Percentiles rank a stretch among this genome's conserved stretches.
Conservation (phyloP, 805 yeast genomes). For the Danielozyma ontarioensis region DNA sequence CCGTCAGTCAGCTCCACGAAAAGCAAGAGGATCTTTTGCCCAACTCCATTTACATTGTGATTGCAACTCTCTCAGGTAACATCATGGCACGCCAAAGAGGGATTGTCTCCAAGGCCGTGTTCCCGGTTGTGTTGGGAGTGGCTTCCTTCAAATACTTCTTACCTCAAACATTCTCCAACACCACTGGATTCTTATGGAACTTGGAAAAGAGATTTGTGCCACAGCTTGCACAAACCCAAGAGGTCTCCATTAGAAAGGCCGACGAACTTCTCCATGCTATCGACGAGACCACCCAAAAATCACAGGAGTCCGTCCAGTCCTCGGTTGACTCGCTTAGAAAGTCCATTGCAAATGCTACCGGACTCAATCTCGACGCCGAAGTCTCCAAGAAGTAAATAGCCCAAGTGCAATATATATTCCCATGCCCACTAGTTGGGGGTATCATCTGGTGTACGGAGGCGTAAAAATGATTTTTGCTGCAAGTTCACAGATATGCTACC, state of each 20-base stretch:
- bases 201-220: conserved; percentile 61
- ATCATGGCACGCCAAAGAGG: conserved; percentile 67
- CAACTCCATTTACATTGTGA: conserved; percentile 58
- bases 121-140: conserved; percentile 59
- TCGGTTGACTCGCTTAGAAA: conserved; percentile 36
- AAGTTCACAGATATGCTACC: no score
- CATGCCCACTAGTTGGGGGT: no score
- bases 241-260: conserved; percentile 41
- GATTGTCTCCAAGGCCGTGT: conserved; percentile 44
- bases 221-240: conserved; percentile 58
- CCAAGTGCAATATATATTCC: conserved; percentile 1
- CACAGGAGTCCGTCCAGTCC: conserved; percentile 32
- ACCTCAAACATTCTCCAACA: conserved; percentile 67
- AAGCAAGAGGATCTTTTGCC: conserved; percentile 68
- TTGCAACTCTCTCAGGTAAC: conserved; percentile 69
- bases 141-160: conserved; percentile 64
- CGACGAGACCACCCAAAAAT: conserved; percentile 35
- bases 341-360: conserved; percentile 53
- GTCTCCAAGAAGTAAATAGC: conserved; percentile 43
- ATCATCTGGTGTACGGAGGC: no score
- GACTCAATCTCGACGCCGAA: conserved; percentile 60
- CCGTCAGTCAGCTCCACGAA: conserved; percentile 60
- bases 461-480: background rate
- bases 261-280: conserved; percentile 39
- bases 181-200: conserved; percentile 51